Evolutionary conservation across 1,139 yeast genomes (phyloP).

Genomic region (Candida sojae): DNA sequence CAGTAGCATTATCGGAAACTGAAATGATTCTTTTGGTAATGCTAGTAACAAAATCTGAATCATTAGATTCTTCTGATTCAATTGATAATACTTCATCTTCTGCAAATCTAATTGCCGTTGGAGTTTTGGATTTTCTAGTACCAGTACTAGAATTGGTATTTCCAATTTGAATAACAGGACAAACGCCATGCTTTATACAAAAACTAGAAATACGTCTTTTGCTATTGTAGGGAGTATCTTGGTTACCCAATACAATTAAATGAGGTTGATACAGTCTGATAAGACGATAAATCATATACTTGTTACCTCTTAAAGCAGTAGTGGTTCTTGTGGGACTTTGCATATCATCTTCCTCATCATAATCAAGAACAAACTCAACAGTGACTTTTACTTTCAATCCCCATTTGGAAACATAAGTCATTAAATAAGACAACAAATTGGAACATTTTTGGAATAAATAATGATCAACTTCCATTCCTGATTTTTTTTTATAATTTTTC

Average conservation of each 20-base stretch:
- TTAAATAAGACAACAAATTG: constrained; percentile 40
- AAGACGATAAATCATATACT: constrained; percentile 38
- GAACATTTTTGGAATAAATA: constrained; percentile 41
- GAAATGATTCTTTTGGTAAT: constrained; percentile 8
- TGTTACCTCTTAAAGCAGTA: constrained; percentile 25
- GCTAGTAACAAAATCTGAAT: too few relatives aligned
- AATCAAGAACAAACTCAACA: constrained; percentile 51
- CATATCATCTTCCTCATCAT: constrained; percentile 9
- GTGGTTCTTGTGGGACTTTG: not conserved
- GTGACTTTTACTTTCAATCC: constrained; percentile 48
- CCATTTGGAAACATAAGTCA: constrained; percentile 16
- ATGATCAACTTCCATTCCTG: constrained; percentile 22
- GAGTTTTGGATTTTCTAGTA: not conserved
- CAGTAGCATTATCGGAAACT: constrained; percentile 32
- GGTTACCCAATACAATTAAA: constrained; percentile 38
- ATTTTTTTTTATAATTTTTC: constrained; percentile 15
- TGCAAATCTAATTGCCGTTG: constrained; percentile 8
- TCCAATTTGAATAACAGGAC: constrained; percentile 45
- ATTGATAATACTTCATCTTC: constrained; percentile 5
- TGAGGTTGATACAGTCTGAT: constrained; percentile 46
- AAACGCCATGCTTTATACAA: constrained; percentile 26
- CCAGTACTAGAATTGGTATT: not conserved
- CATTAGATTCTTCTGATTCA: constrained; percentile 17
- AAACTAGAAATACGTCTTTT: too few relatives aligned
- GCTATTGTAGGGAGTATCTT: too few relatives aligned